A percentile compares a stretch with the other conserved stretches of the same genome.
These are phyloP conservation scores for Apiotrichum siamense DNA, from an alignment of 1,284 basidiomycete genomes.

Conservation along the genomic window DNA sequence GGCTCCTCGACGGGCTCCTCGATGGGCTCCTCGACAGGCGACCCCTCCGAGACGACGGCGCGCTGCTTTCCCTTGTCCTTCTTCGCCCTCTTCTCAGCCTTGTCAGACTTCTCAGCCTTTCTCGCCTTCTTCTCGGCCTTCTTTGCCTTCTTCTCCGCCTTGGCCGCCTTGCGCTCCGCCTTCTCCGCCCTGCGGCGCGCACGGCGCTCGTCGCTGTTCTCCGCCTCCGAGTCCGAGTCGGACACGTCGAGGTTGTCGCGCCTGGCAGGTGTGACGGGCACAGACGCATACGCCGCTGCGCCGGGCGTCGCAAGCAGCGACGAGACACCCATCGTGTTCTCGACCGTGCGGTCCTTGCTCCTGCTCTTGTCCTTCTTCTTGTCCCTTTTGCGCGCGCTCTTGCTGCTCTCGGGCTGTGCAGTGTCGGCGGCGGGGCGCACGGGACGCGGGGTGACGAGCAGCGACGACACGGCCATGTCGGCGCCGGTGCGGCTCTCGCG, in stretches of 20 bases:
- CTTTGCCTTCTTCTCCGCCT: not conserved
- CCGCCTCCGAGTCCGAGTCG: not conserved
- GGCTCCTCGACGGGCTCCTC: not conserved
- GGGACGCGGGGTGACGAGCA: not conserved
- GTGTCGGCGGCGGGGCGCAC: not conserved
- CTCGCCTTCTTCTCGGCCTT: not conserved
- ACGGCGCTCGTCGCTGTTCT: not conserved
- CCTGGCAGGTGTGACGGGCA: not conserved
- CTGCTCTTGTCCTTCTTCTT: not conserved
- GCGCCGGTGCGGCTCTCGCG: not conserved
- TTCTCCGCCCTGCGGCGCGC: slow-evolving; percentile 2
- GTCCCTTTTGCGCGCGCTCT: not conserved
- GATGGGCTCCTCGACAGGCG: not conserved
- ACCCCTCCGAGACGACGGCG: no score
- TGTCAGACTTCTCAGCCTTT: no score
- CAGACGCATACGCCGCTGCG: not conserved
- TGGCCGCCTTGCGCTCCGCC: not conserved
- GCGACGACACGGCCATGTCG: not conserved
- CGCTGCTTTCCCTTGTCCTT: not conserved
- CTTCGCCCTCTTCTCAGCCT: not conserved
- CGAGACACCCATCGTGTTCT: not conserved
- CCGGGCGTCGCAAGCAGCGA: not conserved
- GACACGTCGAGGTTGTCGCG: not conserved
- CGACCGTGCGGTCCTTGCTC: not conserved
- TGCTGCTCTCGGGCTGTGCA: no score